A percentile compares a stretch with the other conserved stretches of the same genome.
phyloP scores from a whole-genome alignment of 2,329 filamentous ascomycete species.

The Colletotrichum musicola region DNA sequence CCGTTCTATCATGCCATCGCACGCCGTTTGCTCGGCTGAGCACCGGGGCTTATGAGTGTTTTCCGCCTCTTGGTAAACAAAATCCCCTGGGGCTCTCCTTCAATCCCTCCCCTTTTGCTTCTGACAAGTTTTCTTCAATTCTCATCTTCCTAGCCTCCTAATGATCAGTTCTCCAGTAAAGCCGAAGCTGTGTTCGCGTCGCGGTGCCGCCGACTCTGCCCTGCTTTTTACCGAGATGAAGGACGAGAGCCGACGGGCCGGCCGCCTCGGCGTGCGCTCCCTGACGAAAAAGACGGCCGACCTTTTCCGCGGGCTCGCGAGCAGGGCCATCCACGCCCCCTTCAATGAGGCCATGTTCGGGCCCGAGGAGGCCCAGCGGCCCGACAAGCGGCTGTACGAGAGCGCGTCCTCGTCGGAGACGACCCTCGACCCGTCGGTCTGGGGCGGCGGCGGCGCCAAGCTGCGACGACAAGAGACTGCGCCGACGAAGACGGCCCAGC shows the following conservation, averaged over 20 bases:
- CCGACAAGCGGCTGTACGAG: not conserved
- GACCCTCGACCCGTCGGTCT: not conserved
- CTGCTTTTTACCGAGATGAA: constrained; percentile 21
- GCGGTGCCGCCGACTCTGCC: not conserved
- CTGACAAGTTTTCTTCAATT: too few relatives aligned
- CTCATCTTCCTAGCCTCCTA: too few relatives aligned
- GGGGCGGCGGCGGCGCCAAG: not conserved
- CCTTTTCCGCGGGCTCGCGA: not conserved
- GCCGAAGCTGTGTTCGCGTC: not conserved
- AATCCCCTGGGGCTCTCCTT: too few relatives aligned
- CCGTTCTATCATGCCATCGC: not conserved
- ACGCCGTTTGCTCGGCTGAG: constrained; percentile 22
- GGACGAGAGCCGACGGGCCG: not conserved
- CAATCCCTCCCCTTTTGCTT: too few relatives aligned
- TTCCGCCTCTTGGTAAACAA: too few relatives aligned
- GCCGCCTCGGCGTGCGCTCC: constrained; percentile 13
- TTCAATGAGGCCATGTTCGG: not conserved
- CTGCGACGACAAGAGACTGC: not conserved
- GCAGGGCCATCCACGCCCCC: not conserved
- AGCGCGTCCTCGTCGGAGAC: not conserved
- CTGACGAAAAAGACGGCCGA: constrained; percentile 2
- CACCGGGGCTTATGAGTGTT: not conserved
- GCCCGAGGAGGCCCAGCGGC: too few relatives aligned
- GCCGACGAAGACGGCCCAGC: not conserved
- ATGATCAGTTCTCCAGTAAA: not conserved